These are phyloP conservation scores for Cucumis hystrix DNA, from an alignment of 306 rosid species.

Conservation along the genomic window DNA sequence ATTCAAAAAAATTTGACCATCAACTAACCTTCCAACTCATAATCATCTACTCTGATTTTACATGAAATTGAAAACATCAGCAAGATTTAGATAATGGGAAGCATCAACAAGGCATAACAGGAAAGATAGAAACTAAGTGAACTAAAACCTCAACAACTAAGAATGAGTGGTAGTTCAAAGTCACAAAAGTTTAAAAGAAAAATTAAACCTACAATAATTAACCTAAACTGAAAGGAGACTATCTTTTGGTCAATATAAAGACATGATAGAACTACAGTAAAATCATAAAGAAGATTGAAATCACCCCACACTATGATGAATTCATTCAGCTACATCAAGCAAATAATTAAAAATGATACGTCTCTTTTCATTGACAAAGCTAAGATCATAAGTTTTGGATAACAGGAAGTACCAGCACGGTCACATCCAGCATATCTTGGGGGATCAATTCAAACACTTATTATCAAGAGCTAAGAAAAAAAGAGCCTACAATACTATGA, in stretches of 20 bases:
- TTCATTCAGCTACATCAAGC: neutral
- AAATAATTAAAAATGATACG: neutral
- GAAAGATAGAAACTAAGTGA: neutral
- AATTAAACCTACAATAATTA: neutral
- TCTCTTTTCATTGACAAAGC: neutral
- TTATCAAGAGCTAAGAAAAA: too few relatives aligned
- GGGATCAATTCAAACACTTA: neutral
- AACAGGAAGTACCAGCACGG: neutral
- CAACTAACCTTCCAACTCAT: slow-evolving; percentile 6
- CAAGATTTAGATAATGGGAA: neutral
- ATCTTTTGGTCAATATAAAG: neutral
- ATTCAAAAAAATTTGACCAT: neutral
- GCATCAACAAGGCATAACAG: neutral
- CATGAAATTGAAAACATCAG: neutral
- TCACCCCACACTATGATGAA: neutral
- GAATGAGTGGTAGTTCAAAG: neutral
- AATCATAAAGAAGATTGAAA: neutral
- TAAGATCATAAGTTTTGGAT: neutral
- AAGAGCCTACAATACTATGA: too few relatives aligned
- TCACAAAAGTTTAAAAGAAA: neutral
- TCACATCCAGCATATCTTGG: neutral
- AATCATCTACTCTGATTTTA: neutral
- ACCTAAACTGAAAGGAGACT: neutral
- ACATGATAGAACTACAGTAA: neutral
- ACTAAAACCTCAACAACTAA: neutral